A percentile compares a stretch with the other conserved stretches of the same genome.
These are phyloP conservation scores for Fusarium oligoseptatum DNA, from an alignment of 2,329 filamentous ascomycete species.

Conservation along the genomic window DNA sequence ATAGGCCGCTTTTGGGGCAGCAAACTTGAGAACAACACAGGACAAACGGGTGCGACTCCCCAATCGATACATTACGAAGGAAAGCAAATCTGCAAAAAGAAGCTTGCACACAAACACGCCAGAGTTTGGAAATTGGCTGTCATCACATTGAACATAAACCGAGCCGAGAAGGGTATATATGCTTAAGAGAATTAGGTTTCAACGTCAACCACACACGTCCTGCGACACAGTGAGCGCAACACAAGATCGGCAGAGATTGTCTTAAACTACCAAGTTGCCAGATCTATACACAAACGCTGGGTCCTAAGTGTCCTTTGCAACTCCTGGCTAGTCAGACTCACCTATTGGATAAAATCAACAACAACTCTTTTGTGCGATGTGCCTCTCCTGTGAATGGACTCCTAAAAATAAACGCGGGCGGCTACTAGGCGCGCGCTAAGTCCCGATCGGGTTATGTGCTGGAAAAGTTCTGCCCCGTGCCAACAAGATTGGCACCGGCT, in stretches of 20 bases:
- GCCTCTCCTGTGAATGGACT: not conserved
- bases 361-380: not conserved
- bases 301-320: not conserved
- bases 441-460: not conserved
- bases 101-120: too few species aligned
- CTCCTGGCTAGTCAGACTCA: not conserved
- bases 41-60: too few species aligned
- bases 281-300: too few species aligned
- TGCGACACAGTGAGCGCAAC: not conserved
- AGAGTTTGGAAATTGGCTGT: not conserved
- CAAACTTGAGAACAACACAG: not conserved
- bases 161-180: not conserved
- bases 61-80: too few species aligned
- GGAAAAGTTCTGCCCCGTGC: not conserved
- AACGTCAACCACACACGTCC: not conserved
- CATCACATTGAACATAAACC: not conserved
- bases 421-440: not conserved
- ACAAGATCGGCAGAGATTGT: not conserved
- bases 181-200: not conserved
- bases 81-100: too few species aligned
- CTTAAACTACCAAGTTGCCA: rapidly evolving
- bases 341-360: not conserved
- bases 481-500: not conserved
- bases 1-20: too few species aligned
- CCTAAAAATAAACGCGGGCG: not conserved